These are phyloP conservation scores for Cetraspora pellucida DNA, from an alignment of 192 early-diverging fungal genomes.

Conservation along the genomic window DNA sequence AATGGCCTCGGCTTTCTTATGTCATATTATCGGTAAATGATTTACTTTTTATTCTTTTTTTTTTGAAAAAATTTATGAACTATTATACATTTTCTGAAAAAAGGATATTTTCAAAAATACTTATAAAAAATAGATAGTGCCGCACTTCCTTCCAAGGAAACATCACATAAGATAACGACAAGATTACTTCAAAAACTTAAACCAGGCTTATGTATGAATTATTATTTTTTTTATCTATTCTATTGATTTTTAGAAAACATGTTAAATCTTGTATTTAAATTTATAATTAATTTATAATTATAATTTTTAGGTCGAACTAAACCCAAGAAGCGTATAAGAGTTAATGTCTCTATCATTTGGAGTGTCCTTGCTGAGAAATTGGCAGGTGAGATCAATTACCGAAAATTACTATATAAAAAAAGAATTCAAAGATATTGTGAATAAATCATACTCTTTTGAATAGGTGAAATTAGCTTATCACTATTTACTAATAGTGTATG, in stretches of 20 bases:
- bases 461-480: constrained; percentile 49
- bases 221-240: no score
- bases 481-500: constrained; percentile 53
- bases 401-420: no score
- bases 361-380: constrained; percentile 55
- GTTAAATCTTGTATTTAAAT: background rate
- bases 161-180: constrained; percentile 46
- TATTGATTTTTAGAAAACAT: no score
- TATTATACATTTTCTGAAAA: background rate
- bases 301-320: constrained; percentile 35
- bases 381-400: constrained; percentile 38
- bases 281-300: no score
- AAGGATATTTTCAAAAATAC: background rate
- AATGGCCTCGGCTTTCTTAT: constrained; percentile 54
- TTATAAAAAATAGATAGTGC: constrained; percentile 43
- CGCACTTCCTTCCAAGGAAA: constrained; percentile 56
- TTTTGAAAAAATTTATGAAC: background rate
- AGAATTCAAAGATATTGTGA: no score
- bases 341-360: constrained; percentile 58
- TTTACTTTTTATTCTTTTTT: background rate
- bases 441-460: background rate
- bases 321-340: constrained; percentile 42
- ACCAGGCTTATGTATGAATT: constrained; percentile 29
- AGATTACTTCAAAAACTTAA: constrained; percentile 50
- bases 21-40: constrained; percentile 51